Percentiles rank a stretch among this genome's conserved stretches.
Evolutionary conservation across 257 asterid species (phyloP).

Genomic region (Leptodermis oblonga): DNA sequence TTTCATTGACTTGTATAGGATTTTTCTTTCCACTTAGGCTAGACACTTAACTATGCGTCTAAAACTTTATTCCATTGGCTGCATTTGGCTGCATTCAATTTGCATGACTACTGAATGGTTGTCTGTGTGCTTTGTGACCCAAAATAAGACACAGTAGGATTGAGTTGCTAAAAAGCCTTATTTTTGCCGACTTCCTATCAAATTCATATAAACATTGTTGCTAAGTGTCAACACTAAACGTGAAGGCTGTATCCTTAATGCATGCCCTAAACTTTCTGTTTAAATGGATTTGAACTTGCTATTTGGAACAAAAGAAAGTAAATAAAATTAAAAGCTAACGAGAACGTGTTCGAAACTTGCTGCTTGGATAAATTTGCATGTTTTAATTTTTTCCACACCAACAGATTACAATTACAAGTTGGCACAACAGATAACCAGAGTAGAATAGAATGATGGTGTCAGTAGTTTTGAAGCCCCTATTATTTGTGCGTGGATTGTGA

Average conservation of each 20-base stretch:
- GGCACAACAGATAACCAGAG: neutral
- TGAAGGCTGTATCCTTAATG: neutral
- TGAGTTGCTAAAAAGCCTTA: neutral
- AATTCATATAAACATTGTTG: neutral
- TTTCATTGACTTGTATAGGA: neutral
- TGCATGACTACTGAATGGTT: neutral
- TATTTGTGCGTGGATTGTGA: neutral
- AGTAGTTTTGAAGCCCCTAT: neutral
- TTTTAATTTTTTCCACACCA: neutral
- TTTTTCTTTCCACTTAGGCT: neutral
- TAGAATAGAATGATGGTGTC: neutral
- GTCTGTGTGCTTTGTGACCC: neutral
- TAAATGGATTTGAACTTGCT: neutral
- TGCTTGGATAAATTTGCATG: constrained; percentile 8
- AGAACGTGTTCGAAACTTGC: neutral
- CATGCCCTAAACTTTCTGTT: neutral
- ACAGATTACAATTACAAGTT: neutral
- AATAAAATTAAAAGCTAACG: neutral
- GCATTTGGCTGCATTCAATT: neutral
- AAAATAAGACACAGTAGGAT: neutral
- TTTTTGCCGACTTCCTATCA: neutral
- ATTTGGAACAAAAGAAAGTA: neutral
- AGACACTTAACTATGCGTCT: neutral
- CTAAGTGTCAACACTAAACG: neutral
- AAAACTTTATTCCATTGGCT: neutral